Evolutionary conservation across 768 basidiomycete species (phyloP), one percentile per base, ranked within the genome.

Genomic region (Hypholoma sublateritium): DNA sequence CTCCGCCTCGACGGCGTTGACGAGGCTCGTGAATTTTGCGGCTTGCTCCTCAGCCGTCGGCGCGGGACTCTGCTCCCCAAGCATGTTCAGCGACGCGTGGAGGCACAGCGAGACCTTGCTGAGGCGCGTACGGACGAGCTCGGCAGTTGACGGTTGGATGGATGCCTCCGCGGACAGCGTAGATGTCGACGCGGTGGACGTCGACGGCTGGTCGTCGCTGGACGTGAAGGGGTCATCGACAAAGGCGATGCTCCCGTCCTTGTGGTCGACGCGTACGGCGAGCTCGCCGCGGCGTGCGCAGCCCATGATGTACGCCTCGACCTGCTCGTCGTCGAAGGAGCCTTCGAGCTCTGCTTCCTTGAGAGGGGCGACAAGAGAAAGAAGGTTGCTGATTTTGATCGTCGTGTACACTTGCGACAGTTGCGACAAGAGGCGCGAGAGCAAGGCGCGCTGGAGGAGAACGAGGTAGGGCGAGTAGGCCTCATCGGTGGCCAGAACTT

Each of bases 301-400:
- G 35, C 89, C 87, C 91, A 97, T 96, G 60, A 98, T 76, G 72
- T 96, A 98, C 4, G 90, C 89, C 73, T 98, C 94, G 61, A 88
- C 78, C 68, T 89, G 86, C 58, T 88, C 86, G n/a, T 85, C 82
- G 57, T 89, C 85, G 71, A 85, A 89, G 39, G 77, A 73, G 4
- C 77, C 78, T 36, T 80, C 75, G 35, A 82, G 67, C 5, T 76
- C 80, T 2, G 76, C 75, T 12, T 82, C 83, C 53, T 80, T 80
- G 17, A 93, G 77, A 41, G 96, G 95, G 1, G 83, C 80, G 47
- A 91, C 89, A 54, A 99, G 86, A 17, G 84, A 77, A 44, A 93
- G 80, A 43, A 98, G 79, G 63, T 88, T 87, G 57, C 78, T 76
- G 57, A 98, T 84, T 61, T 85, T 87, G 76, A 98, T 86, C 12